Evolutionary conservation across 305 asterid species (phyloP).

Genomic region (Plantago rigida): DNA sequence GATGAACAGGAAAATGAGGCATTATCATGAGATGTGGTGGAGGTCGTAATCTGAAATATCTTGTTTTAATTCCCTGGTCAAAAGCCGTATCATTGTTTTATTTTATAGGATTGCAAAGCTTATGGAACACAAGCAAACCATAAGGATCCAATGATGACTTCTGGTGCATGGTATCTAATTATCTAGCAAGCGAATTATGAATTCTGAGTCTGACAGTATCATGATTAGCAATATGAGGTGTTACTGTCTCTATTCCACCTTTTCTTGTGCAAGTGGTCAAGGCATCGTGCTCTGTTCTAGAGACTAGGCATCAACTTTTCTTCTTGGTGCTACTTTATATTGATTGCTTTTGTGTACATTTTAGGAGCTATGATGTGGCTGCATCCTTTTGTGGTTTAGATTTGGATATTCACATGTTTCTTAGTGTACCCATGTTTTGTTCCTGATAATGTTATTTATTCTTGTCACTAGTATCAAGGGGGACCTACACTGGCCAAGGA

Average conservation of each 20-base stretch:
- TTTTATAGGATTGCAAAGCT: too few relatives aligned
- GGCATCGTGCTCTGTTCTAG: constrained; percentile 5
- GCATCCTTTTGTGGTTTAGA: constrained; percentile 1
- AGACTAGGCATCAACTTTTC: background rate
- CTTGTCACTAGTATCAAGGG: constrained; percentile 64
- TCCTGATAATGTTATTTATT: constrained; percentile 32
- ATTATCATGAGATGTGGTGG: too few relatives aligned
- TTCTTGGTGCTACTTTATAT: constrained; percentile 8
- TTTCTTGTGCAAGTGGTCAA: background rate
- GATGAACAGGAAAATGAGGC: too few relatives aligned
- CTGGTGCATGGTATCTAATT: too few relatives aligned
- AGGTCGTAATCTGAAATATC: too few relatives aligned
- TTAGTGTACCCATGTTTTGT: constrained; percentile 18
- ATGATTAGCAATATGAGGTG: too few relatives aligned
- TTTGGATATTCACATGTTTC: constrained; percentile 19
- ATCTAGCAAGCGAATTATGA: too few relatives aligned
- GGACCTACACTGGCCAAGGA: constrained; percentile 74
- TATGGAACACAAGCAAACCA: too few relatives aligned
- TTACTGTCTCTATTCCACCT: background rate
- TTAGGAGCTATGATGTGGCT: background rate
- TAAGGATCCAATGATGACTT: too few relatives aligned
- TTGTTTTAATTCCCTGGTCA: too few relatives aligned
- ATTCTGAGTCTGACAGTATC: too few relatives aligned
- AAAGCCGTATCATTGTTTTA: too few relatives aligned
- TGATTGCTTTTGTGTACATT: background rate